These are phyloP conservation scores for Carex arenaria DNA, from an alignment of 202 grass and related monocot species.

Conservation along the genomic window DNA sequence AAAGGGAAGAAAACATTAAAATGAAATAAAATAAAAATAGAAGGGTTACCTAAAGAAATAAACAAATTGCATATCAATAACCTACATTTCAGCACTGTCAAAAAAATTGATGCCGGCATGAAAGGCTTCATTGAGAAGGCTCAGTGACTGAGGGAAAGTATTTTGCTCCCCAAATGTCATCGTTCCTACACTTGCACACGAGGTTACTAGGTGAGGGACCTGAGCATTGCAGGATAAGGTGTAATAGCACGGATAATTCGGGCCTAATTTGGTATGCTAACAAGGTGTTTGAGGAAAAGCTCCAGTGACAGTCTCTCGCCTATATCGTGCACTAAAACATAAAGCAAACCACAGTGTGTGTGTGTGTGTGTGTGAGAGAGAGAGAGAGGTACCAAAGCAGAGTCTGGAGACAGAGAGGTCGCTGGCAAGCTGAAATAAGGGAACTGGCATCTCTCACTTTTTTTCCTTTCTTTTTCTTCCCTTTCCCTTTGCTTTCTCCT, in stretches of 20 bases:
- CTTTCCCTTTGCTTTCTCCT: background rate
- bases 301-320: background rate
- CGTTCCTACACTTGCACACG: conserved; percentile 39
- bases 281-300: conserved; percentile 6
- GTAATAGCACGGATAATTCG: background rate
- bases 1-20: background rate
- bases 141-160: conserved; percentile 43
- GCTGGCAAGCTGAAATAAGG: conserved; percentile 60
- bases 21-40: background rate
- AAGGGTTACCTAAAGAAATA: background rate
- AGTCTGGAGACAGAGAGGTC: conserved; percentile 70
- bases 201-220: background rate
- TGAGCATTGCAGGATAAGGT: background rate
- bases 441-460: conserved; percentile 36
- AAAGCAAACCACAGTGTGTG: background rate
- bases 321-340: background rate
- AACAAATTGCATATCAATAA: background rate
- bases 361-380: background rate
- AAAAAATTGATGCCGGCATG: conserved; percentile 83
- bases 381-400: conserved; percentile 55
- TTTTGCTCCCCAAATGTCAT: conserved; percentile 95
- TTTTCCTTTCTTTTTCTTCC: background rate
- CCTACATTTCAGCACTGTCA: conserved; percentile 81
- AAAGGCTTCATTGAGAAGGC: conserved; percentile 69
- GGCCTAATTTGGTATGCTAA: background rate